Percentiles rank a stretch among this genome's conserved stretches.
Evolutionary conservation across 2,329 filamentous ascomycete genomes (phyloP).

Genomic region (Colletotrichum sp.): DNA sequence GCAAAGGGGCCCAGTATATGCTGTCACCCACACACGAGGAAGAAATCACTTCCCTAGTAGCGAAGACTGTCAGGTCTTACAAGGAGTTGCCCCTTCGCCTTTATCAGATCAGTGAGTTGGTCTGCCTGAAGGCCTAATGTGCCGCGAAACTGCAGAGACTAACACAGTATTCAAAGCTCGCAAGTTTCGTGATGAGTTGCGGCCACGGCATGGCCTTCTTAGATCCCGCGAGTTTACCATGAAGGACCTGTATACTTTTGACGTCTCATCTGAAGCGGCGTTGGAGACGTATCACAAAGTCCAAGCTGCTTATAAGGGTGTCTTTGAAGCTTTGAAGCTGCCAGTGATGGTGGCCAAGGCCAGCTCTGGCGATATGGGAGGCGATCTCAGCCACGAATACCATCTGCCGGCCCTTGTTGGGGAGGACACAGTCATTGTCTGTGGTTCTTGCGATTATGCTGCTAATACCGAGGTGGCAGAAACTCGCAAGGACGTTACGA

Average conservation of each 20-base stretch:
- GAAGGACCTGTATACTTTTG: conserved; percentile 99
- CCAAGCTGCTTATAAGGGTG: conserved; percentile 71
- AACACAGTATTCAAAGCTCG: conserved; percentile 58
- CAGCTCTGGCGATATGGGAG: conserved; percentile 96
- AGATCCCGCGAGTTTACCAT: conserved; percentile 92
- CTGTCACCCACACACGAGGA: conserved; percentile 96
- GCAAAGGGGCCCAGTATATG: conserved; percentile 76
- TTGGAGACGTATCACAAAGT: conserved; percentile 82
- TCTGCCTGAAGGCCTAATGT: background rate
- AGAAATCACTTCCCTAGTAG: conserved; percentile 86
- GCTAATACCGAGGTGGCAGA: conserved; percentile 87
- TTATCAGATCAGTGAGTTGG: conserved; percentile 80
- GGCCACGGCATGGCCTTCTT: conserved; percentile 86
- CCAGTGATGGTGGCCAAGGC: conserved; percentile 87
- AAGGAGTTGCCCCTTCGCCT: conserved; percentile 84
- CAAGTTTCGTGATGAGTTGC: conserved; percentile 92
- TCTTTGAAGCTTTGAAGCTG: conserved; percentile 84
- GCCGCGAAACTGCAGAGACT: background rate
- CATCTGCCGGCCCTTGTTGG: conserved; percentile 81
- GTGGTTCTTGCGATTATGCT: conserved; percentile 73
- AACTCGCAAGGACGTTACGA: conserved; percentile 23
- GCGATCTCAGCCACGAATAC: conserved; percentile 92
- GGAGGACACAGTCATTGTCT: conserved; percentile 85
- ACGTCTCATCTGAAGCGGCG: conserved; percentile 70
- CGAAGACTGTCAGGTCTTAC: conserved; percentile 76